Conservation (phyloP, 2,329 filamentous ascomycete species). For the Neopestalotiopsis rosae region DNA sequence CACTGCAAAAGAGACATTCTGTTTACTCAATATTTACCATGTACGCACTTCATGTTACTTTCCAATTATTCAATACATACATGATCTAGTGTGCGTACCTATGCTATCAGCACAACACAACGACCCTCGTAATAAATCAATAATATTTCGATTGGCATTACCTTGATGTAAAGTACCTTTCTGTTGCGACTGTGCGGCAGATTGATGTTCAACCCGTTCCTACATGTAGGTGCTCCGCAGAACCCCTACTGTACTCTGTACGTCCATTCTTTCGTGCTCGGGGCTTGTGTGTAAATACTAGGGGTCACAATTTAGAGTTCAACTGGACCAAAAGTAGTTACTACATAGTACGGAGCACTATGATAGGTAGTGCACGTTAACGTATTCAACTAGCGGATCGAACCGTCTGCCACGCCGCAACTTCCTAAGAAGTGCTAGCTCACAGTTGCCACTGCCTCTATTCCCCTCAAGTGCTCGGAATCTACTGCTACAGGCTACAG, state of each 20-base stretch:
- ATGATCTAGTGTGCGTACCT: no score
- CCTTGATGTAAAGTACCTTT: not conserved
- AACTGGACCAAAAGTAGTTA: not conserved
- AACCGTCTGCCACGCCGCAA: slow-evolving; percentile 10
- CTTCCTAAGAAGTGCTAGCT: slow-evolving; percentile 5
- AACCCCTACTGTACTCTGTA: not conserved
- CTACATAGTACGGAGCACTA: not conserved
- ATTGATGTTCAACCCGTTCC: not conserved
- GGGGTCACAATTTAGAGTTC: not conserved
- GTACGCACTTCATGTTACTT: not conserved
- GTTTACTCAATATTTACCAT: not conserved
- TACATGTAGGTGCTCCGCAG: not conserved
- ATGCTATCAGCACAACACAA: not conserved
- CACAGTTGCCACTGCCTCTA: not conserved
- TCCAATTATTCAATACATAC: no score
- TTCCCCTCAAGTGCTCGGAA: no score
- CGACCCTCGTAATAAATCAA: not conserved
- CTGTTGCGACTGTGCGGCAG: not conserved
- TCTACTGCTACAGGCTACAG: not conserved
- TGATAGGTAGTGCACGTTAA: not conserved
- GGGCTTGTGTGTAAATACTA: not conserved
- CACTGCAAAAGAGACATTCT: not conserved
- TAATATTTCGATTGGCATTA: not conserved
- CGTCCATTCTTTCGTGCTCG: not conserved
- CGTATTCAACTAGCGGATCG: not conserved